Base-by-base conservation (phyloP, 257 asterid genomes). In the Handroanthus guayacan region DNA sequence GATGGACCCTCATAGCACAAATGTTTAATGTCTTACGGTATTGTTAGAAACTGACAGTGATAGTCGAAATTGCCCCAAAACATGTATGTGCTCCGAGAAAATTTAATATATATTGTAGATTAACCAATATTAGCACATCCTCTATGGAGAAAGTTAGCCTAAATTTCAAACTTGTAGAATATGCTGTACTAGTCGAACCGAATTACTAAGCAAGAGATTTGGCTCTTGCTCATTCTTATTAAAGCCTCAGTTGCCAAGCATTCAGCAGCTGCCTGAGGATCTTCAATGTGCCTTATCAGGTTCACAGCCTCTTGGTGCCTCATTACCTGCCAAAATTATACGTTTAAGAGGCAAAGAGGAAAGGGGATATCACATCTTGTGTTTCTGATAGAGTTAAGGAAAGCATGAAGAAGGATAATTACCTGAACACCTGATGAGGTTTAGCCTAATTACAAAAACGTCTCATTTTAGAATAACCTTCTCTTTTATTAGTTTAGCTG, bases 221-320 rank as follows among this genome's bases (percentile, higher is more conserved):
- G 82, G 83, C 64, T 85, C 78, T 57, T 88, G 86, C 85, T 82
- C 91, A 75, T 86, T 83, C 93, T 84, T 62, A 68, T 71, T 38
- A 80, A 38, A 7, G 96, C 96, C 75, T 90, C 93, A 56, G 79
- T 84, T 12, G 91, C 91, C 72, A 90, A 83, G 55, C 90, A 86
- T 62, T 88, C 89, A 17, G 93, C 90, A 68, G 96, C 93, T 70
- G 81, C 86, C 72, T 88, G 87, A 20, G 93, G 87, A 60, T 88
- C 79, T 47, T 83, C 91, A n/a, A 90, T 80, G 82, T 88, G 93
- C 76, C 89, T 78, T 11, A 90, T 87, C 69, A 90, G 87, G 85
- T 81, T 82, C 74, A 88, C 87, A 11, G 96, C 93, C 84, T 90
- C 93, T 79, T 90, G 90, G 58, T 85, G 85, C 82, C 74, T 77